Conservation (phyloP, 306 rosid genomes). For the Castanopsis chinensis region DNA sequence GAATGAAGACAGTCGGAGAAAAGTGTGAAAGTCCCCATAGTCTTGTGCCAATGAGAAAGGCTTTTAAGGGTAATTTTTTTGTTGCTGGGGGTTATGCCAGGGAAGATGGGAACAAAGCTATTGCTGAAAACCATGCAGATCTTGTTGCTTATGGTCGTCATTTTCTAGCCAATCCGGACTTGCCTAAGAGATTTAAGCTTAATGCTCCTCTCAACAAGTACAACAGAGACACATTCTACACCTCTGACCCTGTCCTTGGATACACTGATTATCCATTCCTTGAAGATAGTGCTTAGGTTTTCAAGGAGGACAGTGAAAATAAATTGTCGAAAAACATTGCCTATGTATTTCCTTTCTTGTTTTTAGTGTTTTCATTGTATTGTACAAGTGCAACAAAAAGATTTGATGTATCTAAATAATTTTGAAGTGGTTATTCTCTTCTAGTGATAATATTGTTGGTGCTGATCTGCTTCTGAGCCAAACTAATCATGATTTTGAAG, state of each 20-base stretch:
- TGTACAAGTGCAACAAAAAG: no score
- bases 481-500: not conserved
- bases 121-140: conserved; percentile 44
- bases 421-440: not conserved
- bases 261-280: conserved; percentile 70
- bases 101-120: conserved; percentile 48
- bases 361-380: no score
- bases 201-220: conserved; percentile 64
- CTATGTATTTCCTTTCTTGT: no score
- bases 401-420: not conserved
- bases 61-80: conserved; percentile 56
- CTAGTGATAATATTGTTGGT: not conserved
- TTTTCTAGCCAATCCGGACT: conserved; percentile 71
- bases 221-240: conserved; percentile 43
- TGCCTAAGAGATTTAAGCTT: conserved; percentile 60
- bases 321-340: not conserved
- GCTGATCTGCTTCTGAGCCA: not conserved
- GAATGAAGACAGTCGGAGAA: conserved; percentile 31
- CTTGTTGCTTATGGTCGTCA: conserved; percentile 38
- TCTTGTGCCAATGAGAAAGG: conserved; percentile 58
- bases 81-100: conserved; percentile 53
- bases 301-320: not conserved
- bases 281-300: conserved; percentile 5
- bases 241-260: conserved; percentile 48
- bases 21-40: conserved; percentile 23